Conservation (phyloP, 2,329 filamentous ascomycete species). For the Clonostachys solani region DNA sequence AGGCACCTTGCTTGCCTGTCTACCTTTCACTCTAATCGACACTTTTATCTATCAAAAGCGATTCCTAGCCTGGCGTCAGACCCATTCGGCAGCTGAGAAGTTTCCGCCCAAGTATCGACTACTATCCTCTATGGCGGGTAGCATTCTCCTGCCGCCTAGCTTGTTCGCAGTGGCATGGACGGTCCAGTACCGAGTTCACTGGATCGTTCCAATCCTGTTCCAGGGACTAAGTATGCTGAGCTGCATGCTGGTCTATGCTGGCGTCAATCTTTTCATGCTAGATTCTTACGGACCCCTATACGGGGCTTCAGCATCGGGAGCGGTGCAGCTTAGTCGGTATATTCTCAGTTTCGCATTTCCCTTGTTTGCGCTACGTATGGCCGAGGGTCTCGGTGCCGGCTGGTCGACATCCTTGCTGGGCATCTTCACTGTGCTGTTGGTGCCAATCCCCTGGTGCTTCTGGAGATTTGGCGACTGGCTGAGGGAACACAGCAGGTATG, state of each 20-base stretch:
- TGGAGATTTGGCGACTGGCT: constrained; percentile 14
- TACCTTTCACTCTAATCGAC: constrained; percentile 37
- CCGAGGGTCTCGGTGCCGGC: constrained; percentile 29
- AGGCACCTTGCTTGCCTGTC: constrained; percentile 53
- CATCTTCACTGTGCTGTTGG: constrained; percentile 28
- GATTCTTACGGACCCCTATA: constrained; percentile 18
- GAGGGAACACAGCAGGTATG: constrained; percentile 14
- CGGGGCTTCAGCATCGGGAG: constrained; percentile 16
- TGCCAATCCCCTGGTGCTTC: constrained; percentile 27
- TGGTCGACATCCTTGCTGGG: constrained; percentile 38
- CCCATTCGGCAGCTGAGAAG: constrained; percentile 44
- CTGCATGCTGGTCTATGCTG: constrained; percentile 18
- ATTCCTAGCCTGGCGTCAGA: constrained; percentile 39
- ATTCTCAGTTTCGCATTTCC: constrained; percentile 58
- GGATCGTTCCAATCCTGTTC: constrained; percentile 15
- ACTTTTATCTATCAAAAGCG: constrained; percentile 50
- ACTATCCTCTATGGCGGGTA: constrained; percentile 56
- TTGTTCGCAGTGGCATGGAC: constrained; percentile 71
- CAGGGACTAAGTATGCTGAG: constrained; percentile 15
- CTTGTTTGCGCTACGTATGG: constrained; percentile 27
- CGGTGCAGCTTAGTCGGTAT: constrained; percentile 29
- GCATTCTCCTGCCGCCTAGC: constrained; percentile 56
- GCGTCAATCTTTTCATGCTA: constrained; percentile 18
- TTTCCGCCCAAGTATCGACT: constrained; percentile 62
- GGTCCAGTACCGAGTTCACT: constrained; percentile 12